Evolutionary conservation across 371 early-diverging fungal genomes (phyloP).

Genomic region (Lichtheimia ramosa): DNA sequence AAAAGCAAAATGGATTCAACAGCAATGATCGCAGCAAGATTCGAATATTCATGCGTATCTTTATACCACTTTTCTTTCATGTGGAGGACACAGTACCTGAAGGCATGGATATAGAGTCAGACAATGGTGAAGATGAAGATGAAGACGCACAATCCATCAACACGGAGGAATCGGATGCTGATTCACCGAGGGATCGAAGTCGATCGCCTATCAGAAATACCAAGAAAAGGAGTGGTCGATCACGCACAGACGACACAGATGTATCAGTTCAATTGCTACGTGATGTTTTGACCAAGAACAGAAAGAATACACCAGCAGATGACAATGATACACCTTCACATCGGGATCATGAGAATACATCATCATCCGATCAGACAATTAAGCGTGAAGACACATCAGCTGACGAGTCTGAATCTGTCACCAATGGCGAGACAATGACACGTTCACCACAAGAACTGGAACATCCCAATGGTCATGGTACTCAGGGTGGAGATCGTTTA

Average conservation of each 20-base stretch:
- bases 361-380: conserved; percentile 14
- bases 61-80: conserved; percentile 76
- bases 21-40: conserved; percentile 70
- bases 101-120: conserved; percentile 23
- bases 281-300: conserved; percentile 40
- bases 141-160: conserved; percentile 37
- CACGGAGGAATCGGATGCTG: conserved; percentile 38
- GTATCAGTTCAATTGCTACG: conserved; percentile 39
- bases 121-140: conserved; percentile 36
- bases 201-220: conserved; percentile 27
- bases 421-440: too few species aligned
- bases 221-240: conserved; percentile 21
- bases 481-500: conserved; percentile 17
- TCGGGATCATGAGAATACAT: conserved; percentile 4
- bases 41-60: conserved; percentile 70
- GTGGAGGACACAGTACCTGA: conserved; percentile 46
- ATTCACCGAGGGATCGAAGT: conserved; percentile 14
- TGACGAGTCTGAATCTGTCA: conserved; percentile 7
- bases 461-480: not conserved
- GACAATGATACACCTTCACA: conserved; percentile 2
- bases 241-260: conserved; percentile 40
- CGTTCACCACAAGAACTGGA: too few species aligned
- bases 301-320: conserved; percentile 6
- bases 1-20: conserved; percentile 54
- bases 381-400: conserved; percentile 22